Evolutionary conservation across 345 rosid species (phyloP), one percentile per base, ranked within the genome.

Genomic region (Firmiana major): DNA sequence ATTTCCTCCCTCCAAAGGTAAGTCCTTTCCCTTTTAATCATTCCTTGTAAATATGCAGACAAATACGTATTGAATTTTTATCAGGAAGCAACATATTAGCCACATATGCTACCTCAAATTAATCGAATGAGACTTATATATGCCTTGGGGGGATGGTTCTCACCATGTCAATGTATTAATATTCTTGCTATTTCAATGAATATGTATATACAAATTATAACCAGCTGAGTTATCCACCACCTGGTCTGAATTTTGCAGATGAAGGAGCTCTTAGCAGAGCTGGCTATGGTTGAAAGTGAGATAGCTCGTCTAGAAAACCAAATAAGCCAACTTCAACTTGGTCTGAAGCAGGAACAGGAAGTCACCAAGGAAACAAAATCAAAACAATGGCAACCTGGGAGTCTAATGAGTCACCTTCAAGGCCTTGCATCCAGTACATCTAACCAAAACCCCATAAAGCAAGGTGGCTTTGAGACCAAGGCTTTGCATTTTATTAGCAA

Each of bases 401-500:
- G 15, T 64, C 53, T 59, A 16, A 67, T 40, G 42, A 40, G 42
- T 6, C 6, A 40, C 1, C 42, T 40, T 40, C 42, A 40, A 40
- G 42, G 42, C 42, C 42, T 40, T 40, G 8, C 80, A n/a, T 57
- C 70, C 8, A 69, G 48, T 46, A 57, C 79, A 22, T 31, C 81
- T 31, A 62, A 70, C 69, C 86, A 75, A 51, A 86, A 76, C 81
- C 90, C 89, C 40, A 28, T 87, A 77, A 81, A 78, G 54, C 88
- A 85, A 78, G 75, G 54, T 60, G 79, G 42, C 17, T 91, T 93
- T 77, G 97, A 86, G 62, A 89, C 98, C 60, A 90, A 91, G 88
- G 91, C 98, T 5, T 71, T 95, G 84, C 98, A 92, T 83, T 95
- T 95, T 81, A 93, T 95, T 51, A 93, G 89, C 75, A 95, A 93